Evolutionary conservation across 2,329 filamentous ascomycete species (phyloP), one percentile per base, ranked within the genome.

Genomic region (Fusarium circinatum): DNA sequence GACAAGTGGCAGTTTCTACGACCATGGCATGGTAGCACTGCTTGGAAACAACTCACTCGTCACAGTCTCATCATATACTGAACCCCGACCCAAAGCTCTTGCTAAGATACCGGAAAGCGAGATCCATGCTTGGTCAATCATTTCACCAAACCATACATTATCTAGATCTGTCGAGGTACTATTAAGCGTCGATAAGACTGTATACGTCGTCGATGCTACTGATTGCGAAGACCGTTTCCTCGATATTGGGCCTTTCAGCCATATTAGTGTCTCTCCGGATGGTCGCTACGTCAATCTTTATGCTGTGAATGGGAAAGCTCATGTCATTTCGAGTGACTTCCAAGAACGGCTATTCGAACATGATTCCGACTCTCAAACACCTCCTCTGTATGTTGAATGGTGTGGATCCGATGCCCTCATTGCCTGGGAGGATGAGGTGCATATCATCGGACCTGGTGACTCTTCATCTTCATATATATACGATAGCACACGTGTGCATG

Each of bases 341-440:
- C 95, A 98, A 80, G 95, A 93, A 78, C 92, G 95, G 65, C 86
- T 98, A 71, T 96, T 95, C 80, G 95, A 98, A 83, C 96, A 98
- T 80, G 91, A 98, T 78, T 96, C 95, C 2, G 92, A 92, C 75
- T 95, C 94, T 15, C 93, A 92, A 81, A 97, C 94, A 10, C 88
- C 92, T 4, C 96, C 96, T 8, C 93, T 94, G 77, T 94, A 96
- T 73, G 88, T 99, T 70, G 92, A 96, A 78, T 99, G 96, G 96
- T 99, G 96, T 81, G 96, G 96, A 10, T 96, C 96, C 78, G 96
- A 98, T 82, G 94, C 95, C 20, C 93, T 98, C 34, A 90, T 99
- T 77, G 95, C 95, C 1, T 99, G 96, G 96, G 96, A 98, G 79
- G 96, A 99, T 79, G 96, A 99, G 82, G 92, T 99, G 8, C 96